These are phyloP conservation scores for Mycena filopes DNA, from an alignment of 768 basidiomycete species.

Conservation along the genomic window DNA sequence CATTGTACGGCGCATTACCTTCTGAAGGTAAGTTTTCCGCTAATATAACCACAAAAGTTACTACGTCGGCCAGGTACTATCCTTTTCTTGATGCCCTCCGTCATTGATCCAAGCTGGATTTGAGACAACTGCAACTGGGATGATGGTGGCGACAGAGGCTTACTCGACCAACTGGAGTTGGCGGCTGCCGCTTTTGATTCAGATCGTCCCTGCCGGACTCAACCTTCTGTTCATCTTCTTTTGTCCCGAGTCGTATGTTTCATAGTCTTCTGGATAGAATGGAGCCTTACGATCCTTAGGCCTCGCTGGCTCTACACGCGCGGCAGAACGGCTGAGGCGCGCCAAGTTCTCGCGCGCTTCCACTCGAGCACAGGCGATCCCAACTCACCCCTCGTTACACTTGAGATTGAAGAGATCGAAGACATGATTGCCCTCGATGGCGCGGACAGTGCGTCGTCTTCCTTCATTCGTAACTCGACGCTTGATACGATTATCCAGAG, in stretches of 20 bases:
- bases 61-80: constrained; percentile 56
- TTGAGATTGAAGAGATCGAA: constrained; percentile 65
- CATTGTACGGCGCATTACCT: constrained; percentile 49
- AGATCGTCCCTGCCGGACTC: constrained; percentile 58
- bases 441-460: constrained; percentile 49
- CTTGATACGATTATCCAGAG: constrained; percentile 39
- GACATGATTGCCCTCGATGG: constrained; percentile 61
- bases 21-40: too few relatives aligned
- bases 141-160: constrained; percentile 63
- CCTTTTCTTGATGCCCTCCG: too few relatives aligned
- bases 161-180: constrained; percentile 55
- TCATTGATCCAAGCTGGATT: too few relatives aligned
- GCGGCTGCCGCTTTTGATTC: constrained; percentile 62
- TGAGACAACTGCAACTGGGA: constrained; percentile 62
- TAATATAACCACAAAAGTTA: constrained; percentile 43
- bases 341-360: constrained; percentile 55
- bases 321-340: constrained; percentile 55
- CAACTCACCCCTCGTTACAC: constrained; percentile 60
- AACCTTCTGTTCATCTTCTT: constrained; percentile 58
- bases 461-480: neutral
- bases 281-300: constrained; percentile 34
- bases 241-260: constrained; percentile 60
- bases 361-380: constrained; percentile 58
- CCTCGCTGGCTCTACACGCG: constrained; percentile 65
- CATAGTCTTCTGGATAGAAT: neutral